Conservation (phyloP, 139 green algal genomes). For the Asterochloris erici region DNA sequence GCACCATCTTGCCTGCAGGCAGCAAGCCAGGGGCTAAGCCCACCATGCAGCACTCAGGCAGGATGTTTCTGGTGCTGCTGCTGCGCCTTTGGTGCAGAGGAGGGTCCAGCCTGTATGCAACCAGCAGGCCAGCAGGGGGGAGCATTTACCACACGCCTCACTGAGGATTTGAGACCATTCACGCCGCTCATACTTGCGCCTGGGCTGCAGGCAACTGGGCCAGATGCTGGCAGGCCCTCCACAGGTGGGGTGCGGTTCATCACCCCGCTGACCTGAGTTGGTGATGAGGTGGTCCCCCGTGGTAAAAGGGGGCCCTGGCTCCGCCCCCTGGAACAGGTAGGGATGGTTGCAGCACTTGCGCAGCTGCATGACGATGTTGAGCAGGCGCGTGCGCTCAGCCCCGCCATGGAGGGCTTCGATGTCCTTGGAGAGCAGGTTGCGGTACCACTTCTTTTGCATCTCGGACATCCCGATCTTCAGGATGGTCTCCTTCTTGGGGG, state of each 20-base stretch:
- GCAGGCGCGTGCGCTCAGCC: constrained; percentile 66
- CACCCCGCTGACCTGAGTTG: constrained; percentile 43
- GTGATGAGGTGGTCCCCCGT: constrained; percentile 87
- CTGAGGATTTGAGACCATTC: too few relatives aligned
- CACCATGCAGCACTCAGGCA: too few relatives aligned
- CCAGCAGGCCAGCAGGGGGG: too few relatives aligned
- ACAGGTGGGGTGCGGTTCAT: neutral
- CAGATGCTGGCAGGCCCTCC: neutral
- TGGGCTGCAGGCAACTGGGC: neutral
- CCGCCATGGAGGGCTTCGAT: constrained; percentile 36
- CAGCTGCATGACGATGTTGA: constrained; percentile 99
- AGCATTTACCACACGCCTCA: too few relatives aligned
- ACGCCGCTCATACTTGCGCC: neutral
- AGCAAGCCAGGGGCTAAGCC: neutral
- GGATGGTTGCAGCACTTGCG: constrained; percentile 99
- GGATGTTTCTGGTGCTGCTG: too few relatives aligned
- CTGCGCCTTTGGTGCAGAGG: too few relatives aligned
- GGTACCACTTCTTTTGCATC: constrained; percentile 85
- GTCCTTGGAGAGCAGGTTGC: constrained; percentile 91
- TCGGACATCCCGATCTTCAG: constrained; percentile 97
- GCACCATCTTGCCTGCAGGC: constrained; percentile 81
- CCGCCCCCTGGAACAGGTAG: constrained; percentile 80
- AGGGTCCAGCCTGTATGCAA: too few relatives aligned
- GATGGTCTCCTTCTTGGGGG: constrained; percentile 99
- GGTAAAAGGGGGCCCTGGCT: constrained; percentile 92